Conservation (phyloP, 768 basidiomycete genomes). For the Suillus decipiens region DNA sequence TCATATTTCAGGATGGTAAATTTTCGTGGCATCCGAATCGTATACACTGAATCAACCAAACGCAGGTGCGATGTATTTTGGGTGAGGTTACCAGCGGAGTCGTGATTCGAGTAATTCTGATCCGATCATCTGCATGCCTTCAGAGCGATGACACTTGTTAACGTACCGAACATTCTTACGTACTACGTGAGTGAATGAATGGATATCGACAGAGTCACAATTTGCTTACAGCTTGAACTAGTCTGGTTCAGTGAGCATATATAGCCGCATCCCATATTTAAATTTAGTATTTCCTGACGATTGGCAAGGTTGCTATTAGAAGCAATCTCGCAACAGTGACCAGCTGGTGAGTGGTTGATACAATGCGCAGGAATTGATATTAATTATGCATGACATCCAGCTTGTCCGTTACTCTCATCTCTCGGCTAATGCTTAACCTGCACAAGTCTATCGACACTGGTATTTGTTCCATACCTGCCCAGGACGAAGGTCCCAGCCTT, state of each 20-base stretch:
- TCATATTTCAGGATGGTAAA: neutral
- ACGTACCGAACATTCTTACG: slow-evolving; percentile 49
- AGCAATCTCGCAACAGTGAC: slow-evolving; percentile 51
- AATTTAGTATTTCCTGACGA: neutral
- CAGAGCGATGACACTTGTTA: slow-evolving; percentile 54
- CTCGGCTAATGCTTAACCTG: slow-evolving; percentile 58
- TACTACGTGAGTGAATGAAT: slow-evolving; percentile 34
- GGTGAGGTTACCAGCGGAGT: slow-evolving; percentile 9
- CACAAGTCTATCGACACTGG: slow-evolving; percentile 38
- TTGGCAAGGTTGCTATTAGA: slow-evolving; percentile 23
- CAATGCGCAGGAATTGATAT: too few species aligned
- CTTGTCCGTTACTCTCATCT: slow-evolving; percentile 53
- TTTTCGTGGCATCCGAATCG: neutral
- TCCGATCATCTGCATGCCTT: slow-evolving; percentile 17
- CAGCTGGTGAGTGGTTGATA: slow-evolving; percentile 39
- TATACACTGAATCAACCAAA: neutral
- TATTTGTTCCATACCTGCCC: slow-evolving; percentile 4
- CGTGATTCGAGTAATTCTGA: neutral
- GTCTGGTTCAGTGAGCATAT: slow-evolving; percentile 12
- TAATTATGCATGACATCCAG: slow-evolving; percentile 31
- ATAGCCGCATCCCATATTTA: neutral
- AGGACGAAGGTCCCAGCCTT: slow-evolving; percentile 47
- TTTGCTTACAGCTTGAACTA: neutral
- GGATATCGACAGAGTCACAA: neutral
- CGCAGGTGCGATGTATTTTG: neutral